Evolutionary conservation across 805 yeast species (phyloP).

Genomic region (Torulaspora quercuum): DNA sequence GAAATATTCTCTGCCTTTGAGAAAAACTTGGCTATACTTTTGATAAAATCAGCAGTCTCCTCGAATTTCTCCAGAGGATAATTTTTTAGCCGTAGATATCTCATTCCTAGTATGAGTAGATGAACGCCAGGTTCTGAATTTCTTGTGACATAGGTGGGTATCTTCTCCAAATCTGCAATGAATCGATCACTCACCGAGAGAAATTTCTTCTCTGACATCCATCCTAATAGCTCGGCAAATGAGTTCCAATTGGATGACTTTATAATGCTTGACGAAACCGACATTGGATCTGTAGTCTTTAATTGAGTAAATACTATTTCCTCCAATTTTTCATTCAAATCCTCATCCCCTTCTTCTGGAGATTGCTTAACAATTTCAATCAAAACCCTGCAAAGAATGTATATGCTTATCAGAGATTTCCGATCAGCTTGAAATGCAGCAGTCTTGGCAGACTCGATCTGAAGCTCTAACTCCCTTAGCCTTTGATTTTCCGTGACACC

Average conservation of each 20-base stretch:
- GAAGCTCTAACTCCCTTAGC: conserved; percentile 44
- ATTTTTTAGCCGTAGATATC: conserved; percentile 70
- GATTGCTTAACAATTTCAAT: conserved; percentile 90
- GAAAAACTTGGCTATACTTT: conserved; percentile 82
- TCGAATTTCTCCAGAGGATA: conserved; percentile 89
- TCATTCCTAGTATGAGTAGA: conserved; percentile 86
- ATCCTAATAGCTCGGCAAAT: conserved; percentile 83
- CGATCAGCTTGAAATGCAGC: conserved; percentile 81
- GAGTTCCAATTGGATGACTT: conserved; percentile 92
- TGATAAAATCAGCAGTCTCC: conserved; percentile 87
- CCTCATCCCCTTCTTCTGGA: conserved; percentile 70
- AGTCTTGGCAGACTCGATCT: conserved; percentile 48
- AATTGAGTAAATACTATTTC: conserved; percentile 91
- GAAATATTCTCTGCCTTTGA: conserved; percentile 58
- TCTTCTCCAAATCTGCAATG: conserved; percentile 85
- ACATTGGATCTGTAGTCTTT: conserved; percentile 76
- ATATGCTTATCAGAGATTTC: conserved; percentile 81
- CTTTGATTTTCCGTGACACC: conserved; percentile 51
- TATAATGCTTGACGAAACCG: conserved; percentile 63
- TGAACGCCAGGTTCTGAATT: conserved; percentile 62
- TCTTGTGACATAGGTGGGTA: conserved; percentile 51
- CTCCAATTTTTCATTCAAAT: conserved; percentile 76
- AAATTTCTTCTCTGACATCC: conserved; percentile 82
- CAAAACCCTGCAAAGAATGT: conserved; percentile 82
- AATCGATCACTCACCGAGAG: conserved; percentile 88